Base-by-base conservation (phyloP, 2,329 filamentous ascomycete species). In the Beauveria bassiana region DNA sequence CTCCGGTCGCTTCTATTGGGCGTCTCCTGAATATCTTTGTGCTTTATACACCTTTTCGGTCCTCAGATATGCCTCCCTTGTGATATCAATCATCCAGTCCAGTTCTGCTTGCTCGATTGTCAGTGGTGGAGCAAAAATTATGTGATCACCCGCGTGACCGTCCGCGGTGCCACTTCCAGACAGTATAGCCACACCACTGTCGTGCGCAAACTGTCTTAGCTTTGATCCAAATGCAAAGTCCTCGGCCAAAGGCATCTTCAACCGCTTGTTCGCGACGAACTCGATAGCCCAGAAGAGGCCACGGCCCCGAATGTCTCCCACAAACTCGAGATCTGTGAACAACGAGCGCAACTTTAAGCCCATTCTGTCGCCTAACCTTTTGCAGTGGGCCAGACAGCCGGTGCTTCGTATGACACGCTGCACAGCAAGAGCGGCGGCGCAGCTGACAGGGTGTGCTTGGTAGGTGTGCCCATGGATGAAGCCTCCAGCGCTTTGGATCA, bases 351-450 rank as follows among this genome's bases (percentile, higher is more conserved):
- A 24, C 22, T 16, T 14, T 7, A 9, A 16, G 22, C 14, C 20
- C 14, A 49, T 16, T 24, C 46, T 18, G 64, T 42, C 5, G 49
- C 52, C 46, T 24, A 4, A 69, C 66, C 10, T 65, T 66, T 9
- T 57, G 46, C 46, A 49, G 5, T 24, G 49, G 4, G 34, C 49
- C 2, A 52, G 7, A 22, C 34, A 20, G n/a, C n/a, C 18, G 28
- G 34, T 20, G 1, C 49, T n/a, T 10, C 49, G 49, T 14, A 90
- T 79, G 28, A 87, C 82, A 43, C 72, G 61, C 54, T 71, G 68
- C 10, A 71, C 69, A 18, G 65, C 64, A 20, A 71, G 38, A 1
- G 68, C 70, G 0, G 68, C 65, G 1, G 70, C 69, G 38, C 68
- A 70, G 31, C 46, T 34, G 8, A 38, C 47, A 16, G 56, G 56